Percentiles rank a stretch among this genome's conserved stretches.
These are phyloP conservation scores for Lasiosphaeriaceae sp. DNA, from an alignment of 495 filamentous ascomycete genomes.

Conservation along the genomic window DNA sequence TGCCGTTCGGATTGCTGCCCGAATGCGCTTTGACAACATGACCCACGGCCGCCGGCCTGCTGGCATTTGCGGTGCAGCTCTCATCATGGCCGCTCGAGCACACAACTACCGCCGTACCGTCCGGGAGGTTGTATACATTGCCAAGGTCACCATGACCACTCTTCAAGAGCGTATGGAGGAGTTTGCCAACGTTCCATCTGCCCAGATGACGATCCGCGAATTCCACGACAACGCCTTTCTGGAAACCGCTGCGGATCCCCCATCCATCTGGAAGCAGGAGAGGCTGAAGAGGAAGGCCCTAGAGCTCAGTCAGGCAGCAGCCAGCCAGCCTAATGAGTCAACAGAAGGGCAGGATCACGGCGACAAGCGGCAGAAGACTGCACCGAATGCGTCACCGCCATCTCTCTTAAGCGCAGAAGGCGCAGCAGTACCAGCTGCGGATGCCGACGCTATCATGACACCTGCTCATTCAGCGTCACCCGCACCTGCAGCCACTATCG, in stretches of 20 bases:
- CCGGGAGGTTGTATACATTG: conserved; percentile 90
- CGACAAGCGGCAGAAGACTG: conserved; percentile 15
- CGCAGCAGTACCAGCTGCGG: neutral
- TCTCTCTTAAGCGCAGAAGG: conserved; percentile 3
- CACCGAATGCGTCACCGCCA: conserved; percentile 16
- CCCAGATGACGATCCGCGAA: conserved; percentile 77
- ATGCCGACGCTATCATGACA: neutral
- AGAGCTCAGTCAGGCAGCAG: conserved; percentile 20
- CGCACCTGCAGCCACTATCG: conserved; percentile 9
- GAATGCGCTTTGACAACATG: conserved; percentile 97
- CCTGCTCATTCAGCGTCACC: neutral
- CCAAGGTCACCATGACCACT: conserved; percentile 88
- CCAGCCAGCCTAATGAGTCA: conserved; percentile 28
- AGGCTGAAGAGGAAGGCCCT: conserved; percentile 33
- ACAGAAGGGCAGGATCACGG: conserved; percentile 13
- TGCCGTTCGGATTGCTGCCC: conserved; percentile 76
- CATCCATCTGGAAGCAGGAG: conserved; percentile 67
- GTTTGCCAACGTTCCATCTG: conserved; percentile 77
- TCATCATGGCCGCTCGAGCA: conserved; percentile 93
- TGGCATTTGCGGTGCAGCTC: conserved; percentile 88
- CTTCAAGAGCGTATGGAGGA: conserved; percentile 86
- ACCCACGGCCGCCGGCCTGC: conserved; percentile 86
- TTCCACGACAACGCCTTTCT: conserved; percentile 65
- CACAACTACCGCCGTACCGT: conserved; percentile 93
- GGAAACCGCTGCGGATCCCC: conserved; percentile 64